A percentile compares a stretch with the other conserved stretches of the same genome.
Conservation (phyloP, 305 asterid species). For the Fraxinus baroniana region DNA sequence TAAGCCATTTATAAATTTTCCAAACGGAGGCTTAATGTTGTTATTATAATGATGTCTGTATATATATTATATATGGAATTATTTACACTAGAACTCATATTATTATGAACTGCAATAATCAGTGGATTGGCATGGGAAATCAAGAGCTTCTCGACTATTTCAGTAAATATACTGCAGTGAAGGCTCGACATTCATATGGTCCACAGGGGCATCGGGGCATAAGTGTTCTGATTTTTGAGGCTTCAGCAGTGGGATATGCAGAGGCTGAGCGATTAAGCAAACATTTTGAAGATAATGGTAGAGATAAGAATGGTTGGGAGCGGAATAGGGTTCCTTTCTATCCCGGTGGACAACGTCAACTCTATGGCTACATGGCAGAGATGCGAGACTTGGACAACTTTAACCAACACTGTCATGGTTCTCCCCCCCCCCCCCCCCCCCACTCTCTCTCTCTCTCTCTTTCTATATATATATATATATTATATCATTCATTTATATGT, state of each 20-base stretch:
- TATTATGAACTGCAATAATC: constrained; percentile 26
- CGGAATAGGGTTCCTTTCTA: constrained; percentile 32
- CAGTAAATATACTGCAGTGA: constrained; percentile 44
- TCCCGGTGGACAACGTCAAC: constrained; percentile 74
- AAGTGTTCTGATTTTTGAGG: constrained; percentile 72
- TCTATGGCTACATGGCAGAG: constrained; percentile 80
- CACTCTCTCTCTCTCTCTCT: not conserved
- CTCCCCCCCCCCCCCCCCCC: not conserved
- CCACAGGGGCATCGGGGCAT: constrained; percentile 96
- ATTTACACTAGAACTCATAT: constrained; percentile 22
- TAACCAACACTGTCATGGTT: constrained; percentile 67
- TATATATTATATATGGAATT: not conserved
- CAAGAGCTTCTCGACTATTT: constrained; percentile 78
- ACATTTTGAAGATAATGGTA: constrained; percentile 50
- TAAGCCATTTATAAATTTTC: not conserved
- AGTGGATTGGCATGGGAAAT: constrained; percentile 99
- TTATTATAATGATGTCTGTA: not conserved
- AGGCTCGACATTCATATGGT: constrained; percentile 81
- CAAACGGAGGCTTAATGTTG: not conserved
- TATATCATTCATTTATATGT: not conserved
- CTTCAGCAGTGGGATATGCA: constrained; percentile 71
- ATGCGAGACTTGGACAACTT: constrained; percentile 57
- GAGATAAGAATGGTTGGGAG: constrained; percentile 71
- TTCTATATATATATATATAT: no score
- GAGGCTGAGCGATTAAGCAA: constrained; percentile 84